Evolutionary conservation across 257 asterid genomes (phyloP).

Genomic region (Mentha longifolia): DNA sequence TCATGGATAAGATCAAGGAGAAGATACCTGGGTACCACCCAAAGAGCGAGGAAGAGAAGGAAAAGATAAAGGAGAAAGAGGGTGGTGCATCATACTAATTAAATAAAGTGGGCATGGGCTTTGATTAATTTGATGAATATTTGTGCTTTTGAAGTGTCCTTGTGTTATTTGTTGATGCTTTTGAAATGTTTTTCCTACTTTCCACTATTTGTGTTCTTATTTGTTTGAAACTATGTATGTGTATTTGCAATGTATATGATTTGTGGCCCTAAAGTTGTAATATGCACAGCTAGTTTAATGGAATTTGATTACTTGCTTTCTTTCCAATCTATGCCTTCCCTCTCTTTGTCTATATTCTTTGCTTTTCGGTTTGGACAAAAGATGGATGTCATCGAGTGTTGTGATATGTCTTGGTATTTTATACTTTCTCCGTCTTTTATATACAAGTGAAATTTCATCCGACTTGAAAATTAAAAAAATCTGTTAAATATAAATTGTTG

Average conservation of each 20-base stretch:
- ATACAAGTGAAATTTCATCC: too few relatives aligned
- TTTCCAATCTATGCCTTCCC: slow-evolving; percentile 24
- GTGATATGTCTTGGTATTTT: not conserved
- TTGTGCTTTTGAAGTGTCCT: slow-evolving; percentile 31
- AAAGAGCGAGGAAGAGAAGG: slow-evolving; percentile 71
- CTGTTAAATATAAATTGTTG: too few relatives aligned
- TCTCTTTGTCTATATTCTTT: slow-evolving; percentile 2
- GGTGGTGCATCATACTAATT: slow-evolving; percentile 37
- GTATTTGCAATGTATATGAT: slow-evolving; percentile 12
- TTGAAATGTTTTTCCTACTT: slow-evolving; percentile 1
- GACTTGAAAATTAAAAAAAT: too few relatives aligned
- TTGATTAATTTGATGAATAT: slow-evolving; percentile 21
- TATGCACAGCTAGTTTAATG: slow-evolving; percentile 32
- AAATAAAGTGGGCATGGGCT: slow-evolving; percentile 25
- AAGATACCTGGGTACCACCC: slow-evolving; percentile 82
- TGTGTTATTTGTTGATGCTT: slow-evolving; percentile 31
- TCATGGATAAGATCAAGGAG: slow-evolving; percentile 92
- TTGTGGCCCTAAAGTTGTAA: slow-evolving; percentile 29
- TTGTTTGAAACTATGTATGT: slow-evolving; percentile 13
- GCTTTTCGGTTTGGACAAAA: not conserved
- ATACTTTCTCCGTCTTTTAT: not conserved
- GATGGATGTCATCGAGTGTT: not conserved
- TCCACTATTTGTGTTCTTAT: slow-evolving; percentile 13
- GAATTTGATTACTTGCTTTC: slow-evolving; percentile 33
- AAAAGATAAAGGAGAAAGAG: slow-evolving; percentile 51